A percentile compares a stretch with the other conserved stretches of the same genome.
phyloP scores from a whole-genome alignment of 768 basidiomycete genomes.

The Auricularia cornea region DNA sequence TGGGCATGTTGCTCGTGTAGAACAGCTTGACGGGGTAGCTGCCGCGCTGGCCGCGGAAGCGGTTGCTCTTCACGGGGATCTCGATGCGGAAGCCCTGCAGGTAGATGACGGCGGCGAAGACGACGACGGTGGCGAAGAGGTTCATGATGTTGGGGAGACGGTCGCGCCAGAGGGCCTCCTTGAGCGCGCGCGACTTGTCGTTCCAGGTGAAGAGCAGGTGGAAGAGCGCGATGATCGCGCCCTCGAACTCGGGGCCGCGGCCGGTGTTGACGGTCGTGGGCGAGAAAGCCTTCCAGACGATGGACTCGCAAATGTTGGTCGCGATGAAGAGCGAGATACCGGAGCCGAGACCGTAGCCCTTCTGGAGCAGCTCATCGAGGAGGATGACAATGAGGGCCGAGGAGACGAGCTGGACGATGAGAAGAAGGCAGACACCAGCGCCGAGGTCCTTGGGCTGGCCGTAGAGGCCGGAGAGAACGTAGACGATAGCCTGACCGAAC shows the following conservation, averaged over 20 bases:
- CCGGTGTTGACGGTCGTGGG: conserved; percentile 98
- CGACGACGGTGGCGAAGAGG: conserved; percentile 81
- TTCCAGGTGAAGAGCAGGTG: conserved; percentile 97
- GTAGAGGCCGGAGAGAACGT: conserved; percentile 94
- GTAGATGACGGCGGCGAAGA: conserved; percentile 95
- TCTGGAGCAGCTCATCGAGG: conserved; percentile 97
- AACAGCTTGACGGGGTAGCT: conserved; percentile 97
- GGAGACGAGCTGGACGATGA: conserved; percentile 91
- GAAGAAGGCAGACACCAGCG: conserved; percentile 91
- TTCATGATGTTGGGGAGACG: conserved; percentile 97
- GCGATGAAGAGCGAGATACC: conserved; percentile 99
- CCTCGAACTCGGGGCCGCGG: conserved; percentile 96
- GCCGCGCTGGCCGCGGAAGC: conserved; percentile 92
- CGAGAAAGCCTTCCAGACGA: conserved; percentile 99
- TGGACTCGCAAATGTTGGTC: conserved; percentile 99
- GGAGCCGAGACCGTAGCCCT: conserved; percentile 97
- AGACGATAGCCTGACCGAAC: conserved; percentile 93
- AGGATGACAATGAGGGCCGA: conserved; percentile 96
- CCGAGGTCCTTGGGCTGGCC: conserved; percentile 90
- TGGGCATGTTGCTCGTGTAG: conserved; percentile 99
- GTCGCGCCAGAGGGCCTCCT: conserved; percentile 98
- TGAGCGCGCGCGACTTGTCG: conserved; percentile 92
- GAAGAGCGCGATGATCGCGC: conserved; percentile 93
- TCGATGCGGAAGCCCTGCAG: conserved; percentile 98
- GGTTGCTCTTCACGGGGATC: conserved; percentile 95